Base-by-base conservation (phyloP, 306 rosid species). In the Cucumis sativus region DNA sequence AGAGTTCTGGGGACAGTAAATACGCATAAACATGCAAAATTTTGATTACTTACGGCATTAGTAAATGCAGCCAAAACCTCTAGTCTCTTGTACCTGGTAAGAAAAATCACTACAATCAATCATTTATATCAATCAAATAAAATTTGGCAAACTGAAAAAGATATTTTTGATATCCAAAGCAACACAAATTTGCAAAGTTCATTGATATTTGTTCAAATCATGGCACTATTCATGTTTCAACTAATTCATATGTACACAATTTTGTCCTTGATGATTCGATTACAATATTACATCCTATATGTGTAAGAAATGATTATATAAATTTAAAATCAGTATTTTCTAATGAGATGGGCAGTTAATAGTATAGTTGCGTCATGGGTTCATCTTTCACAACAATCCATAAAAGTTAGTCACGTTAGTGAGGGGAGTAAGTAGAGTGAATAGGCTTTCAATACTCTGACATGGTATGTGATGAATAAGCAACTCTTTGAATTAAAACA, bases 41-140 rank as follows among this genome's bases (percentile, higher is more conserved):
- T 79, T 37, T 47, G 79, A 75, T 71, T 79, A 87, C 99, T 89
- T 91, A 95, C 99, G 83, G 98, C 96, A 88, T 95, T 95, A 64
- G 99, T 95, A 85, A 95, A 95, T 64, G 99, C 98, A 79, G 99
- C 86, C 84, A 95, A 80, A 67, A 90, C 97, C 87, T 92, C 96
- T 23, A 95, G 91, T 91, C 99, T 88, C 84, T 91, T 88, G 85
- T 95, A 95, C 85, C 99, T 95, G 93, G 75, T 55, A 80, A 43
- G 47, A 33, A 47, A 55, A 70, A 70, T 28, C 62, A 10, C 52
- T 11, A 39, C 18, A 78, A 16, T 40, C 30, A 72, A 61, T 21
- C 59, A 15, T 47, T 40, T 58, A 40, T 23, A 21, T 13, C 63
- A 70, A 61, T 41, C 37, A 67, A 75, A 78, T 23, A 14, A 68